Percentiles rank a stretch among this genome's conserved stretches.
These are phyloP conservation scores for Aspergillus sp. DNA, from an alignment of 2,329 filamentous ascomycete genomes.

Conservation along the genomic window DNA sequence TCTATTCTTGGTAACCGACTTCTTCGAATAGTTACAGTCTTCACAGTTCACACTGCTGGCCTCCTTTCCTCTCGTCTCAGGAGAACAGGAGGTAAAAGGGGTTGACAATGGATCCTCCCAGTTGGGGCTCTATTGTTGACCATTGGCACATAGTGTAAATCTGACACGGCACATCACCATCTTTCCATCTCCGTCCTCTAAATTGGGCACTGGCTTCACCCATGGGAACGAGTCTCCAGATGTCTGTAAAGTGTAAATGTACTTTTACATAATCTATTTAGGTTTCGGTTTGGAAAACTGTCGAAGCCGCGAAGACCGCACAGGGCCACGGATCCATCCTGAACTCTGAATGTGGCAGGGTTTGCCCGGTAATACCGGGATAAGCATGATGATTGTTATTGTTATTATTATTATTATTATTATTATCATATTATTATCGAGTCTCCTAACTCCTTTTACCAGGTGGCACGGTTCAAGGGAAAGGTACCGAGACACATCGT, in stretches of 20 bases:
- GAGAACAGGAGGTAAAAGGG: background rate
- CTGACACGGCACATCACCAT: background rate
- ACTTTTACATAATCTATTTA: background rate
- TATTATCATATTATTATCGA: background rate
- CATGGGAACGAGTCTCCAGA: background rate
- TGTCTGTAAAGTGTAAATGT: no score
- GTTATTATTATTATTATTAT: background rate
- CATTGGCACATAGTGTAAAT: background rate
- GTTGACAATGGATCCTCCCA: background rate
- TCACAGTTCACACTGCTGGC: no score
- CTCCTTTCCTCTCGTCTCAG: background rate
- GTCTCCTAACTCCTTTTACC: background rate
- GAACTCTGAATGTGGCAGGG: background rate
- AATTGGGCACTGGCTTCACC: background rate
- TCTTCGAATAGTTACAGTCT: no score
- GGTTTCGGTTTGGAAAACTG: slow-evolving; percentile 9
- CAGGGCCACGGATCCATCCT: slow-evolving; percentile 3
- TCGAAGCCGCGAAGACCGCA: slow-evolving; percentile 15
- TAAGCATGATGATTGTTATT: background rate
- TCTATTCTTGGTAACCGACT: background rate
- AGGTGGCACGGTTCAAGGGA: slow-evolving; percentile 22
- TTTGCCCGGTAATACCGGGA: background rate
- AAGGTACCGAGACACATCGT: slow-evolving; percentile 13
- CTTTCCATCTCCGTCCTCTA: background rate
- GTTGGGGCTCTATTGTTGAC: background rate